Conservation (phyloP, 305 asterid genomes). For the Rubia balearica region DNA sequence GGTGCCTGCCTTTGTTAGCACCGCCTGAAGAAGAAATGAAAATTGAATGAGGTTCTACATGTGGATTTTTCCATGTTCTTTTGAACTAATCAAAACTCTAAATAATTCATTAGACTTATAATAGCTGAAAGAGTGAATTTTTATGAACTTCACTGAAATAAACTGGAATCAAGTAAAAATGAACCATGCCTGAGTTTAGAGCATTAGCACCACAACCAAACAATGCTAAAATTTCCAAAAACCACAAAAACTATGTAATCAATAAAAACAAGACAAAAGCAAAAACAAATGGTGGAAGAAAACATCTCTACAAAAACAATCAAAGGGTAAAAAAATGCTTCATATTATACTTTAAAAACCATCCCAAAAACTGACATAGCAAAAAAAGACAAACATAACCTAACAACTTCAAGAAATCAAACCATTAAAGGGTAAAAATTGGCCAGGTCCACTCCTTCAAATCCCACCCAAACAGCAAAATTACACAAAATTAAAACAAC, state of each 20-base stretch:
- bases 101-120: too few species aligned
- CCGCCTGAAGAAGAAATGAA: too few species aligned
- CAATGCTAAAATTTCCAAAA: background rate
- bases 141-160: too few species aligned
- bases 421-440: background rate
- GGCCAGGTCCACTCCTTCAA: background rate
- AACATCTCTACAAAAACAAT: background rate
- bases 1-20: too few species aligned
- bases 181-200: background rate
- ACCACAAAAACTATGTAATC: background rate
- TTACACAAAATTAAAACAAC: background rate
- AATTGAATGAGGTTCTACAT: background rate
- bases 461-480: slow-evolving; percentile 12
- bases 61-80: background rate
- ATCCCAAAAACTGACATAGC: background rate
- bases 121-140: background rate
- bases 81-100: background rate
- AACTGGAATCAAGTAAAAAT: background rate
- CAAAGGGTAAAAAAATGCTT: too few species aligned
- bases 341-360: too few species aligned
- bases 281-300: background rate
- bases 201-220: background rate
- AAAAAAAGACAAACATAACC: background rate
- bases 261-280: background rate
- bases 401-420: background rate